Evolutionary conservation across 2,329 filamentous ascomycete species (phyloP).

Genomic region (Neodidymelliopsis sp.): DNA sequence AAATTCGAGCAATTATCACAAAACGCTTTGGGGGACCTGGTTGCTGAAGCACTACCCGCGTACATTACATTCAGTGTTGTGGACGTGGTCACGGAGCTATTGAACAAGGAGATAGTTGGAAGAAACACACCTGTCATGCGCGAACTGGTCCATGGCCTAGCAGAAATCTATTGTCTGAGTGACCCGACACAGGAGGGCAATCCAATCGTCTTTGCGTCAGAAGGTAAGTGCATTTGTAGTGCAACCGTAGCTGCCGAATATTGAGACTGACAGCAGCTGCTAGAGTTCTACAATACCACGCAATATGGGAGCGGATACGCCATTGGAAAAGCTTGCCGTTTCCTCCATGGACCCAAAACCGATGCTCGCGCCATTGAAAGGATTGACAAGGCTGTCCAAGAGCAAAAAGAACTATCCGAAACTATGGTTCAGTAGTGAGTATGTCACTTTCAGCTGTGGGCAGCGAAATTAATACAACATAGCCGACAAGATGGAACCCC

Average conservation of each 20-base stretch:
- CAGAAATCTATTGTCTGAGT: conserved; percentile 76
- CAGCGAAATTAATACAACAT: conserved; percentile 2
- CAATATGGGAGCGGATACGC: conserved; percentile 76
- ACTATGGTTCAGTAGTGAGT: conserved; percentile 74
- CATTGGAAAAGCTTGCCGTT: conserved; percentile 78
- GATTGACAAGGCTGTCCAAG: conserved; percentile 66
- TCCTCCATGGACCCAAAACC: conserved; percentile 76
- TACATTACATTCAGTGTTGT: conserved; percentile 73
- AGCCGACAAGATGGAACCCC: conserved; percentile 72
- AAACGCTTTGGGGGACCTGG: conserved; percentile 67
- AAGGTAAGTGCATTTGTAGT: conserved; percentile 57
- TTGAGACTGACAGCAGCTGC: neutral
- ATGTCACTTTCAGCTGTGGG: neutral
- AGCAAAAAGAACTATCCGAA: conserved; percentile 72
- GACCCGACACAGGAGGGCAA: conserved; percentile 75
- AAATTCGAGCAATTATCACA: conserved; percentile 66
- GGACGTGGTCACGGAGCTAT: conserved; percentile 70
- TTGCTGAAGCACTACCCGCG: conserved; percentile 71
- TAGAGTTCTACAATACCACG: conserved; percentile 74
- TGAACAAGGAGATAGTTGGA: conserved; percentile 70
- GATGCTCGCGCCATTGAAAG: conserved; percentile 67
- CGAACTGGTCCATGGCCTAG: conserved; percentile 72
- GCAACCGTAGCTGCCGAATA: neutral
- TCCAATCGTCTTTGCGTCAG: conserved; percentile 76
- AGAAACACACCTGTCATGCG: conserved; percentile 67